A percentile compares a stretch with the other conserved stretches of the same genome.
Evolutionary conservation across 768 basidiomycete species (phyloP).

Genomic region (Calvatia gigantea): DNA sequence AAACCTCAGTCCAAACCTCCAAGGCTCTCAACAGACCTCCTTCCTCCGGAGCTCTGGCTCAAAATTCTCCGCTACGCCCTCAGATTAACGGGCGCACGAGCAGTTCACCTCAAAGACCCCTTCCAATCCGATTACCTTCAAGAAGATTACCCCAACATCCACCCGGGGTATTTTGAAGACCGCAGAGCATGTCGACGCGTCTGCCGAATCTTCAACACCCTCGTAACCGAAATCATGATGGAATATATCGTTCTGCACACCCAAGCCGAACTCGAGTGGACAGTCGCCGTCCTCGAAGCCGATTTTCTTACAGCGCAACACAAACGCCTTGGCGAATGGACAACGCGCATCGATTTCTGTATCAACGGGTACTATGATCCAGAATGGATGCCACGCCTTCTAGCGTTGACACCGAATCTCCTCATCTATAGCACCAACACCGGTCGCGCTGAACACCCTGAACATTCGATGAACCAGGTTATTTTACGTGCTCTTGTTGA

Average conservation of each 20-base stretch:
- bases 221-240: constrained; percentile 34
- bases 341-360: constrained; percentile 39
- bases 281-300: constrained; percentile 33
- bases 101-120: constrained; percentile 35
- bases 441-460: constrained; percentile 15
- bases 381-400: constrained; percentile 29
- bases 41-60: constrained; percentile 26
- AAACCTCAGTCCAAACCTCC: constrained; percentile 21
- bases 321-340: constrained; percentile 33
- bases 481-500: constrained; percentile 30
- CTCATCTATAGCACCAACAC: constrained; percentile 40
- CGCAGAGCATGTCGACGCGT: constrained; percentile 31
- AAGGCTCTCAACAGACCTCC: constrained; percentile 30
- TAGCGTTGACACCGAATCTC: constrained; percentile 40
- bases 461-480: constrained; percentile 23
- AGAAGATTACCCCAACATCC: constrained; percentile 26
- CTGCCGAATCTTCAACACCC: constrained; percentile 32
- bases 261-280: constrained; percentile 27
- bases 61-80: constrained; percentile 32
- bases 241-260: constrained; percentile 38
- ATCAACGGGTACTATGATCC: constrained; percentile 29
- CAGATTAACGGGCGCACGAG: constrained; percentile 28
- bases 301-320: constrained; percentile 18
- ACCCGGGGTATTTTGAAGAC: constrained; percentile 26
- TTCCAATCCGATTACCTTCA: constrained; percentile 29